Evolutionary conservation across 805 yeast genomes (phyloP), one percentile per base, ranked within the genome.

Genomic region (Kurtzmaniella cleridarum): DNA sequence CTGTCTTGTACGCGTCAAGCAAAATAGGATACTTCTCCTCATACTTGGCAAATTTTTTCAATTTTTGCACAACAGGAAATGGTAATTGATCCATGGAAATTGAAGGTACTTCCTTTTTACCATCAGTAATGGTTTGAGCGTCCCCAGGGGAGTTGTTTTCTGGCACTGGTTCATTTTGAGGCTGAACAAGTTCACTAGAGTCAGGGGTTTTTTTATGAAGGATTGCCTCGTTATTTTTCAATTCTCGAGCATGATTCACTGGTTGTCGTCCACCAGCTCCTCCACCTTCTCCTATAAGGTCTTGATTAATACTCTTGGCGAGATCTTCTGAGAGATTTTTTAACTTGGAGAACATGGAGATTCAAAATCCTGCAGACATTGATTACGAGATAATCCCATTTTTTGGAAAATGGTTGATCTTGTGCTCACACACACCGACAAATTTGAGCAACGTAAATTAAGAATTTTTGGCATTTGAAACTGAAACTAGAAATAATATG

Each of bases 11-110:
- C 0, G 98, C 96, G 32, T 83, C 83, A 36, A 89, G 71, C 12
- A 91, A 66, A 32, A 79, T 64, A 0, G 98, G 98, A 55, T 93
- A 91, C 57, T 88, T 89, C 36, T 83, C 84, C 57, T 91, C 98
- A 58, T 90, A 91, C 57, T 88, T 89, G 41, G 73, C 78, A 53
- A 84, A 86, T 63, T 87, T 90, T 40, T 73, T 73, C 58, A 89
- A 60, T 51, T 81, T 84, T 20, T 20, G 24, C 24, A 20, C 24
- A 8, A 20, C 8, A 20, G 5, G 24, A 20, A 20, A 27, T 15
- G 12, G 34, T 27, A 10, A 27, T 12, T 11, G 20, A 27, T 24
- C 23, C 17, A 17, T 23, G 13, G 16, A 24, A 16, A 24, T n/a
- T 17, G 30, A 12, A 14, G 34, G 30, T 12, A 7, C 27, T 3